A percentile compares a stretch with the other conserved stretches of the same genome.
These are phyloP conservation scores for Podaxis sp. DNA, from an alignment of 768 basidiomycete species.

Conservation along the genomic window DNA sequence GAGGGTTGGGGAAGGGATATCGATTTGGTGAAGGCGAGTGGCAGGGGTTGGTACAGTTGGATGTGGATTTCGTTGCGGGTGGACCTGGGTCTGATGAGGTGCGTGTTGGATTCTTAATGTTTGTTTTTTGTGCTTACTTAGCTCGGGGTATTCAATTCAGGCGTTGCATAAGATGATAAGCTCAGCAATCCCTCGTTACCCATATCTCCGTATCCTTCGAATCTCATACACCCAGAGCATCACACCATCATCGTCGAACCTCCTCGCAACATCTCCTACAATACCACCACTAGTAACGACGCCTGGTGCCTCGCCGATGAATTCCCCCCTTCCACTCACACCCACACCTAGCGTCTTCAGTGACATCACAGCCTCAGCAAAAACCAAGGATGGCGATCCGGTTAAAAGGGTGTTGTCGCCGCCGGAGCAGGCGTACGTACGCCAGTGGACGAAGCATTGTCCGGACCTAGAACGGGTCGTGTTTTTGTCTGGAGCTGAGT, in stretches of 20 bases:
- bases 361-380: not conserved
- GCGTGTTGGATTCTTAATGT: slow-evolving; percentile 15
- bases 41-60: slow-evolving; percentile 26
- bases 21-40: slow-evolving; percentile 21
- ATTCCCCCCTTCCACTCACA: not conserved
- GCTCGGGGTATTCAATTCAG: slow-evolving; percentile 21
- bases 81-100: slow-evolving; percentile 35
- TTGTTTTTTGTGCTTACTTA: not conserved
- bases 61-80: slow-evolving; percentile 28
- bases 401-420: not conserved
- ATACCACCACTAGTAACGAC: not conserved
- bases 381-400: not conserved
- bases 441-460: slow-evolving; percentile 18
- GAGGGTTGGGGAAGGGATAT: slow-evolving; percentile 3
- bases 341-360: not conserved
- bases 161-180: slow-evolving; percentile 40
- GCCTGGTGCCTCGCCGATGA: not conserved
- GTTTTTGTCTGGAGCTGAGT: slow-evolving; percentile 14
- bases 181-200: slow-evolving; percentile 38
- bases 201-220: slow-evolving; percentile 31
- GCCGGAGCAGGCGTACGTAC: slow-evolving; percentile 13
- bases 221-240: slow-evolving; percentile 18
- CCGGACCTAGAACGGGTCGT: slow-evolving; percentile 8
- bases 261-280: not conserved
- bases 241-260: not conserved